Evolutionary conservation across 1,284 basidiomycete genomes (phyloP), one percentile per base, ranked within the genome.

Genomic region (Trichosporon sp.): DNA sequence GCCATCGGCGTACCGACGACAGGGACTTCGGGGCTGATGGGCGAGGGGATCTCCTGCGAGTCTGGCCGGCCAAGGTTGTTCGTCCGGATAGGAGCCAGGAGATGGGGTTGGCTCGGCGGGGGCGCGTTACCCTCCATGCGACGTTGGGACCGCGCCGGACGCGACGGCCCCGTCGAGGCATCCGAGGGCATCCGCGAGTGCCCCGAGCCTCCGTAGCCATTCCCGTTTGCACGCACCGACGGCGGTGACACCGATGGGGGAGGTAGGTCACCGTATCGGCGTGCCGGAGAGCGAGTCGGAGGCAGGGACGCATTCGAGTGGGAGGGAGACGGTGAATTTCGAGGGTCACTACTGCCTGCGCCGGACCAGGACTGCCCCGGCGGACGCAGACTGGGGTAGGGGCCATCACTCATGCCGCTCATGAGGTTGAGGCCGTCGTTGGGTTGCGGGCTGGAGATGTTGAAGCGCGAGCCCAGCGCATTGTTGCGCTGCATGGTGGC

Each of bases 371-470:
- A 32, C 31, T 61, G 56, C 59, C 32, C 31, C 31, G 59, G 59
- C 4, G 59, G 59, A 4, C 59, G 59, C 16, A 63, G 59, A 35
- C 59, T 63, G 31, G 59, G 59, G 16, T 63, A 63, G 32, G 59
- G 59, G 1, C 68, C 65, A 21, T 70, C 61, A 31, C 56, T 66
- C 38, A 40, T 59, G 65, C 54, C 48, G 31, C 68, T 31, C 19
- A 61, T 59, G 35, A 63, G 59, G 59, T 63, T 35, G 14, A 63
- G 32, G 35, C 59, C 59, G 16, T 35, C 61, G 19, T 73, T 64
- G 3, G 77, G 75, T 56, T 78, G 79, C 4, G 79, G 80, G n/a
- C 75, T 75, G 21, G 80, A 80, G 63, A 81, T 80, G 70, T 78
- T 78, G 74, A 78, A 78, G 59, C 76, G 76, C 10, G 78, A 75